Conservation (phyloP, 306 rosid species). For the Ochetophila trinervis region DNA sequence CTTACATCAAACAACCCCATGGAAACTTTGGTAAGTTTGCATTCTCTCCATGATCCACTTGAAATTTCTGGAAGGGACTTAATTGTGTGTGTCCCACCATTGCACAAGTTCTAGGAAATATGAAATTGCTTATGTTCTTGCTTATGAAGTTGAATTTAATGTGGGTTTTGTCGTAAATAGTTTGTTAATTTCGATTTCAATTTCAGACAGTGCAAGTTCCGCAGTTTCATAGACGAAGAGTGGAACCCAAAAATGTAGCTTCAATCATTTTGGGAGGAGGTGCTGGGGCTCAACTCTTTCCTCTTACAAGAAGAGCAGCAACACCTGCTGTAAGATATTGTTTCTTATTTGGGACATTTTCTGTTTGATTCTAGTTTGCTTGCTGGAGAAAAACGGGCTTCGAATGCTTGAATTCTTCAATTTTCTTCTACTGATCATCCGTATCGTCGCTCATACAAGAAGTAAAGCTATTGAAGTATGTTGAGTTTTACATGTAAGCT, state of each 20-base stretch:
- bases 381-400: not conserved
- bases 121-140: not conserved
- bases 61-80: not conserved
- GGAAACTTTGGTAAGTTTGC: conserved; percentile 54
- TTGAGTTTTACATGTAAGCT: not conserved
- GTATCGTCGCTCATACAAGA: not conserved
- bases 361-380: not conserved
- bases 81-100: not conserved
- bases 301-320: conserved; percentile 76
- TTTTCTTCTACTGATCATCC: not conserved
- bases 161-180: conserved; percentile 14
- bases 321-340: conserved; percentile 74
- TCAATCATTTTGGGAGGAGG: conserved; percentile 90
- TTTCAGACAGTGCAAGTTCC: conserved; percentile 66
- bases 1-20: conserved; percentile 51
- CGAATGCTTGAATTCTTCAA: not conserved
- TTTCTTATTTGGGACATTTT: not conserved
- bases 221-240: conserved; percentile 44
- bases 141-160: not conserved
- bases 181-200: conserved; percentile 21
- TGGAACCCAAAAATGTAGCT: conserved; percentile 72
- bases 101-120: not conserved
- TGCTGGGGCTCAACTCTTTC: conserved; percentile 74
- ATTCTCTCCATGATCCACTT: conserved; percentile 12
- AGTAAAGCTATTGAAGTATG: not conserved